Percentiles rank a stretch among this genome's conserved stretches.
phyloP scores from a whole-genome alignment of 257 asterid genomes.

The Nicotiana undulata region DNA sequence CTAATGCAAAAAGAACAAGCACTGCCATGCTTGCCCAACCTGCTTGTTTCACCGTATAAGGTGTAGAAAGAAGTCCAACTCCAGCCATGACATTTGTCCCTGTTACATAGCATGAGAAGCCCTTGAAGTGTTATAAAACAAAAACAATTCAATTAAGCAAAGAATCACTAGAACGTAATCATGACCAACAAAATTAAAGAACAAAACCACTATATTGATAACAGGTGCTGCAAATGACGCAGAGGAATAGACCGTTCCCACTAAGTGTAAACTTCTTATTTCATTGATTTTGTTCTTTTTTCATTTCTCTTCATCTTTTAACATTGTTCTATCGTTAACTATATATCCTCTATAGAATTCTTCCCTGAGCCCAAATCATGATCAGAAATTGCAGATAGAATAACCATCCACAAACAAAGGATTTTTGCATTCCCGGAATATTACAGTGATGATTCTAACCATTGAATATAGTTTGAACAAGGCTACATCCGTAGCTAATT shows the following conservation, averaged over 20 bases:
- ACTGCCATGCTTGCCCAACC: conserved; percentile 68
- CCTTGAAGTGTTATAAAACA: background rate
- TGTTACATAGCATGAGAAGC: background rate
- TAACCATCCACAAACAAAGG: background rate
- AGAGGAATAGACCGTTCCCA: too few species aligned
- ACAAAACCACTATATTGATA: too few species aligned
- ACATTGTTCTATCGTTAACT: background rate
- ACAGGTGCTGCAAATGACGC: too few species aligned
- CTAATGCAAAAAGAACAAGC: conserved; percentile 52
- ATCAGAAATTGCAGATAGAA: background rate
- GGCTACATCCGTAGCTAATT: conserved; percentile 54
- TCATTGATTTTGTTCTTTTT: too few species aligned
- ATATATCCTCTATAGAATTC: background rate
- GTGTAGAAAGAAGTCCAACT: conserved; percentile 73
- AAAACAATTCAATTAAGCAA: background rate
- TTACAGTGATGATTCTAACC: conserved; percentile 29
- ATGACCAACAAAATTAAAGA: too few species aligned
- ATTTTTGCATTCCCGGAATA: background rate
- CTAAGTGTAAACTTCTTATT: too few species aligned
- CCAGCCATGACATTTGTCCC: conserved; percentile 85
- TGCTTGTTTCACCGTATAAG: conserved; percentile 57
- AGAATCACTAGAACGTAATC: too few species aligned
- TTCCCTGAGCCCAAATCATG: background rate
- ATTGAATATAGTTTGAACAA: conserved; percentile 66
- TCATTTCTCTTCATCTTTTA: too few species aligned